Evolutionary conservation across 2,329 filamentous ascomycete species (phyloP).

Genomic region (Karstenula rhodostoma): DNA sequence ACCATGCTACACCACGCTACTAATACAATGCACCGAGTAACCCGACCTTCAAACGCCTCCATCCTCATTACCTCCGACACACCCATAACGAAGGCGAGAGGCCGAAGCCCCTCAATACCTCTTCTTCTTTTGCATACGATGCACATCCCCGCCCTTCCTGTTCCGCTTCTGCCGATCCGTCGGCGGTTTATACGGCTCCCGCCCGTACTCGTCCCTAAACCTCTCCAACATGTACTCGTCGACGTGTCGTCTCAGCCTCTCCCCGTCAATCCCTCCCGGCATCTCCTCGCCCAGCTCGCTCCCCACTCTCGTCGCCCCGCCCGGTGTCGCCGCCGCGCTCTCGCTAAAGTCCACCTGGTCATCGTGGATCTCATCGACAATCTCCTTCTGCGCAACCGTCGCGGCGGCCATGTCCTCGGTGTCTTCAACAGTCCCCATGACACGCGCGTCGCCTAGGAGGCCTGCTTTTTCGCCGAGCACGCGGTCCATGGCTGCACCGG

Average conservation of each 20-base stretch:
- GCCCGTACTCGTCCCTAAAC: constrained; percentile 42
- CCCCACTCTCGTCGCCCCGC: constrained; percentile 34
- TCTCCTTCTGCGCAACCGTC: constrained; percentile 85
- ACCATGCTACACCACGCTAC: background rate
- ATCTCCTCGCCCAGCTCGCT: constrained; percentile 30
- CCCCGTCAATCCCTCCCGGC: constrained; percentile 27
- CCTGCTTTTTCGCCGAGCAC: constrained; percentile 75
- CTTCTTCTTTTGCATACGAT: constrained; percentile 4
- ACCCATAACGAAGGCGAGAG: background rate
- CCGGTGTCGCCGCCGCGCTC: constrained; percentile 22
- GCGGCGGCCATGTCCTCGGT: constrained; percentile 90
- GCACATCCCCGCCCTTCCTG: constrained; percentile 4
- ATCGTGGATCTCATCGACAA: constrained; percentile 65
- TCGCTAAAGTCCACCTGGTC: constrained; percentile 54
- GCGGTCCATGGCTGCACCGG: constrained; percentile 83
- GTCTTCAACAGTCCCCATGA: constrained; percentile 90
- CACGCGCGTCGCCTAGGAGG: constrained; percentile 65
- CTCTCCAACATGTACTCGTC: constrained; percentile 47
- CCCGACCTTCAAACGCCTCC: background rate
- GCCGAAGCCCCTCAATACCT: background rate
- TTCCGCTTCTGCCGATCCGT: constrained; percentile 10
- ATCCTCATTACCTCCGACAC: background rate
- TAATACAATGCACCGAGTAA: background rate
- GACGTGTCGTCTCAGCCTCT: constrained; percentile 36
- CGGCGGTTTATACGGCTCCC: constrained; percentile 41